Evolutionary conservation across 257 asterid species (phyloP), one percentile per base, ranked within the genome.

Genomic region (Forsythia viridissima): DNA sequence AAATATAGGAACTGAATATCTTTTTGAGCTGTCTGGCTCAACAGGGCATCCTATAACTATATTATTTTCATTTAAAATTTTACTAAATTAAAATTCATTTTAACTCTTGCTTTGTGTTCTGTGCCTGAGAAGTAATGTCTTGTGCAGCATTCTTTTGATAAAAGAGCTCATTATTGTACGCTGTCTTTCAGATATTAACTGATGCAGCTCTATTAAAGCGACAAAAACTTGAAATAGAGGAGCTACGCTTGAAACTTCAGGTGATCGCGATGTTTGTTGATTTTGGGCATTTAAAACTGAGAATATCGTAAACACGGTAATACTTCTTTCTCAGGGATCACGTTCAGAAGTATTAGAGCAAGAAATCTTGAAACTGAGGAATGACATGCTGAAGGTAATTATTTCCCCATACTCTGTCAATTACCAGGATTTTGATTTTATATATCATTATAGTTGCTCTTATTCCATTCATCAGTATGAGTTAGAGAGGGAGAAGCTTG

Each of bases 141-240:
- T 11, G 12, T 40, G 20, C 16, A 66, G 40, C 20, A 42, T 10
- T 48, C 11, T 44, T 63, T 4, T 48, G 11, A 12, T 16, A 63
- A 30, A 63, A 21, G 65, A 74, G 46, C 76, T 80, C 63, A 80
- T 68, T 41, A n/a, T 61, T 72, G 68, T 73, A 80, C 74, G 59
- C 44, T 83, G 77, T 69, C 42, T 55, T 83, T 80, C 87, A 96
- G 98, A 91, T 96, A 86, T 81, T 96, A 87, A 93, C 97, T 34
- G 99, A 96, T 80, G 99, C 91, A 46, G 99, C 99, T 79, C 86
- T 96, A 80, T 80, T 96, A 82, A 96, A 91, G 92, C 80, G 98
- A 83, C 98, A 96, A 80, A 92, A 88, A 65, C 87, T 87, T 76
- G 99, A 93, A 86, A 96, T 96, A 78, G 99, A 96, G 87, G 97